These are phyloP conservation scores for Elongisporangium anandrum DNA, from an alignment of 352 stramenopile genomes.

Conservation along the genomic window DNA sequence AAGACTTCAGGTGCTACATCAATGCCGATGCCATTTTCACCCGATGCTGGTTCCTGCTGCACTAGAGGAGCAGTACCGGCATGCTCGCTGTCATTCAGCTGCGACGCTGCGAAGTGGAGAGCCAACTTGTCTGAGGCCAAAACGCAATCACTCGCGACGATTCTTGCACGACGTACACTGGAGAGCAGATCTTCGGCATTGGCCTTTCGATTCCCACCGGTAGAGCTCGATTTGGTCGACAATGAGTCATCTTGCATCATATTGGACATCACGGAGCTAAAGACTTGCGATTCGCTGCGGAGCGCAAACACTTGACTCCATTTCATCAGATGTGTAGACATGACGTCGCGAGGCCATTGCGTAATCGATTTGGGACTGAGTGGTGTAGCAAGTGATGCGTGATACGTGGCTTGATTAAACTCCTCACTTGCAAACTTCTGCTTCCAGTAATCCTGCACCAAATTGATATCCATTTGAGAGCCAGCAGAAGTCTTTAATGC, in stretches of 20 bases:
- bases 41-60: slow-evolving; percentile 5
- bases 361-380: slow-evolving; percentile 8
- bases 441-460: slow-evolving; percentile 38
- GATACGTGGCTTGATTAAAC: background rate
- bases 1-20: background rate
- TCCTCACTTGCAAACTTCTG: slow-evolving; percentile 21
- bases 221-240: background rate
- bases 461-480: slow-evolving; percentile 17
- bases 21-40: background rate
- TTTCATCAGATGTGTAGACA: slow-evolving; percentile 27
- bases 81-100: slow-evolving; percentile 11
- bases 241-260: slow-evolving; percentile 22
- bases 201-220: slow-evolving; percentile 5
- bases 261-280: slow-evolving; percentile 28
- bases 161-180: slow-evolving; percentile 17
- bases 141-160: slow-evolving; percentile 28
- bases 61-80: background rate
- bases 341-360: slow-evolving; percentile 3
- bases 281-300: slow-evolving; percentile 25
- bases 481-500: slow-evolving; percentile 6
- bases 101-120: slow-evolving; percentile 34
- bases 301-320: slow-evolving; percentile 45
- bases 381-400: background rate
- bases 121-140: slow-evolving; percentile 29
- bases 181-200: slow-evolving; percentile 19